Evolutionary conservation across 2,329 filamentous ascomycete genomes (phyloP).

Genomic region (Myrmaecium sp.): DNA sequence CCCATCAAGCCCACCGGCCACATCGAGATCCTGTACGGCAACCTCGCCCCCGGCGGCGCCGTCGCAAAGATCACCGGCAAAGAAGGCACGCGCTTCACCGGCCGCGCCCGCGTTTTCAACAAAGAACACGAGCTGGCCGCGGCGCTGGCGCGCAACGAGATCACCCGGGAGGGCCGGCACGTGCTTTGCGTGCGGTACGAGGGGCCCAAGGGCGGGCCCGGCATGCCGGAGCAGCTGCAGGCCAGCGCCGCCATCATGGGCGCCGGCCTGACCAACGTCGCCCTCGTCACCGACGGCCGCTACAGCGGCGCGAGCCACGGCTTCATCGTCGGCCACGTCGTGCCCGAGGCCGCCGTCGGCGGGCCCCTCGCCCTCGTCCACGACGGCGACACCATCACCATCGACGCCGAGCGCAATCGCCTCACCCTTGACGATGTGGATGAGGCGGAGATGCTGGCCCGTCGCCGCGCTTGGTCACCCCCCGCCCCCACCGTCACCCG

Average conservation of each 20-base stretch:
- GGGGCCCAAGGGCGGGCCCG: constrained; percentile 80
- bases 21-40: constrained; percentile 73
- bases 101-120: constrained; percentile 69
- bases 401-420: constrained; percentile 63
- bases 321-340: constrained; percentile 87
- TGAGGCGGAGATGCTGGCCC: constrained; percentile 49
- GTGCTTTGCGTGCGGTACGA: constrained; percentile 88
- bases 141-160: constrained; percentile 51
- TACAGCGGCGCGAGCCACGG: constrained; percentile 82
- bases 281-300: constrained; percentile 79
- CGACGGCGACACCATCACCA: constrained; percentile 70
- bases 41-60: constrained; percentile 73
- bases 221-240: constrained; percentile 90
- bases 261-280: constrained; percentile 70
- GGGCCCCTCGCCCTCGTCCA: constrained; percentile 72
- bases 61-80: constrained; percentile 96
- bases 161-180: constrained; percentile 60
- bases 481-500: constrained; percentile 59
- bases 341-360: constrained; percentile 75
- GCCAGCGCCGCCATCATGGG: constrained; percentile 86
- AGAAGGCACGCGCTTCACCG: constrained; percentile 69
- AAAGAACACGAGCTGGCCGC: constrained; percentile 66
- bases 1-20: constrained; percentile 80
- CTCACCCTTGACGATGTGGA: constrained; percentile 56
- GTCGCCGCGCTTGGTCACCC: constrained; percentile 50